phyloP scores from a whole-genome alignment of 2,329 filamentous ascomycete species.

The Calonectria pseudoreteaudii region DNA sequence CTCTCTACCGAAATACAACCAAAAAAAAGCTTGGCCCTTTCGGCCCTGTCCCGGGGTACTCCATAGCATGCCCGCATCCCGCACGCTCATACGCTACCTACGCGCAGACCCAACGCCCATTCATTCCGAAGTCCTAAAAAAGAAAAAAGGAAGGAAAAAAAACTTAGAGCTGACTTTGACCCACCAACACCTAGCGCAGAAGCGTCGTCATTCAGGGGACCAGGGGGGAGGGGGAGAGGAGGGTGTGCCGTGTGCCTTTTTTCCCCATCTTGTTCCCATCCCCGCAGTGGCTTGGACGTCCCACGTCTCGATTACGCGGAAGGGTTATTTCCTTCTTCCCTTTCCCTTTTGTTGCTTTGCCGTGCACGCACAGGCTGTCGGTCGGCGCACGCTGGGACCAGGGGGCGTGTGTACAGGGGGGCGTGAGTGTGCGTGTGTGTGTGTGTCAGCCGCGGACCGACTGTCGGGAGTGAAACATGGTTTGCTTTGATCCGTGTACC shows the following conservation, averaged over 20 bases:
- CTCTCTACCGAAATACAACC: not conserved
- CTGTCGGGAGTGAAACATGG: not conserved
- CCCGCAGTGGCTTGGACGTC: not conserved
- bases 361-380: not conserved
- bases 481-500: not conserved
- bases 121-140: not conserved
- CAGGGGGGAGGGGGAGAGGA: no score
- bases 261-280: conserved; percentile 1
- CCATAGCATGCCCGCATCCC: conserved; percentile 18
- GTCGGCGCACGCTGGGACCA: not conserved
- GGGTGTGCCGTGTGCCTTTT: not conserved
- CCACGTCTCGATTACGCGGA: conserved; percentile 7
- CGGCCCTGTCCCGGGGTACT: conserved; percentile 19
- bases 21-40: not conserved
- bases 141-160: no score
- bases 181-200: not conserved
- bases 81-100: not conserved
- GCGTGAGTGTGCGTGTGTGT: not conserved
- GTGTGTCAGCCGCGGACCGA: not conserved
- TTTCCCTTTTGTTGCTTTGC: not conserved
- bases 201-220: conserved; percentile 1
- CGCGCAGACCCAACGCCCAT: not conserved
- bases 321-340: not conserved
- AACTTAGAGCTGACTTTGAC: not conserved
- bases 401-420: not conserved